Evolutionary conservation across 2,329 filamentous ascomycete species (phyloP).

Genomic region (Chrysoporthe cubensis): DNA sequence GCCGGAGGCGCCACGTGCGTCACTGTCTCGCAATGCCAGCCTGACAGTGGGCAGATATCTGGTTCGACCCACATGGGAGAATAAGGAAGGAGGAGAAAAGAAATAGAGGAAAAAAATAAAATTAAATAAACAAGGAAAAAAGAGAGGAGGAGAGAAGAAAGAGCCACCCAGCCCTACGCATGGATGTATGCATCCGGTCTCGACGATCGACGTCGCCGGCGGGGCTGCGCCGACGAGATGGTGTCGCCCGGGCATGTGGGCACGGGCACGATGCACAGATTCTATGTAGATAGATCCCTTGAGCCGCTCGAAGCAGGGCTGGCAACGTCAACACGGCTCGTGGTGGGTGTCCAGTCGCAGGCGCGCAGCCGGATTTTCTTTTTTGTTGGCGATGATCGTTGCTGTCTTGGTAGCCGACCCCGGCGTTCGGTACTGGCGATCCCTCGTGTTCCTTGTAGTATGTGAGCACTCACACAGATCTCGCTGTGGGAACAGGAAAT

Average conservation of each 20-base stretch:
- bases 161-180: too few relatives aligned
- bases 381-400: neutral
- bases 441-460: neutral
- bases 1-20: neutral
- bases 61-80: too few relatives aligned
- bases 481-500: neutral
- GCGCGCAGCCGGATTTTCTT: neutral
- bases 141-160: too few relatives aligned
- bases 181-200: too few relatives aligned
- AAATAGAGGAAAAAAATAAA: neutral
- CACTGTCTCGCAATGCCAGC: neutral
- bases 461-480: neutral
- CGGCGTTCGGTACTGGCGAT: neutral
- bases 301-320: neutral
- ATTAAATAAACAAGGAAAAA: too few relatives aligned
- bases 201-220: too few relatives aligned
- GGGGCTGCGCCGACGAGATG: too few relatives aligned
- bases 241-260: too few relatives aligned
- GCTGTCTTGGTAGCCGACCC: neutral
- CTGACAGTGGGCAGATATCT: neutral
- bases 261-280: too few relatives aligned
- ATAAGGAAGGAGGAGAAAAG: neutral
- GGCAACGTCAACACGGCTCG: neutral
- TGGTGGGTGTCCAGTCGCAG: neutral
- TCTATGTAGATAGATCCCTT: too few relatives aligned